These are phyloP conservation scores for Phialophora chinensis DNA, from an alignment of 2,329 filamentous ascomycete species.

Conservation along the genomic window DNA sequence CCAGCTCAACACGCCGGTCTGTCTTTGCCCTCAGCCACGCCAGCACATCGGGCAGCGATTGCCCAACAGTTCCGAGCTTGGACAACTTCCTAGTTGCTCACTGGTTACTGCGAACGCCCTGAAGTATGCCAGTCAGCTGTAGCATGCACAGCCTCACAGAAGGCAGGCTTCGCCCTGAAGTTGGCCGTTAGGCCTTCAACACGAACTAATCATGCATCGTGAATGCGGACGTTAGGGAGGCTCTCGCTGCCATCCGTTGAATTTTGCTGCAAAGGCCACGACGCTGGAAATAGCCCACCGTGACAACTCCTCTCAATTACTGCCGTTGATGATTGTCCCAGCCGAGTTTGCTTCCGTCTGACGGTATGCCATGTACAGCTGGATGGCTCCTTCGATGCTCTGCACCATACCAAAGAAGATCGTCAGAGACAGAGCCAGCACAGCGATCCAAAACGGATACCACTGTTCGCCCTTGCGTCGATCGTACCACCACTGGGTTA, in stretches of 20 bases:
- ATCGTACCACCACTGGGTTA: conserved; percentile 48
- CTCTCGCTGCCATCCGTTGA: neutral
- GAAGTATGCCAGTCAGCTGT: neutral
- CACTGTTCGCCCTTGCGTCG: conserved; percentile 44
- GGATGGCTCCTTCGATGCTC: conserved; percentile 50
- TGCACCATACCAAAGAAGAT: conserved; percentile 44
- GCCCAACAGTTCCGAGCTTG: neutral
- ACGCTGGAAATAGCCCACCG: no score
- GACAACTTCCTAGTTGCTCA: neutral
- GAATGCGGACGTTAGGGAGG: neutral
- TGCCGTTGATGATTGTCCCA: neutral
- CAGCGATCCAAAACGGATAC: conserved; percentile 53
- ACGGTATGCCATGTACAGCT: conserved; percentile 47
- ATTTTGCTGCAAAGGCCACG: neutral
- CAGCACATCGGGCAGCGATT: neutral
- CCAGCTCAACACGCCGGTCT: neutral
- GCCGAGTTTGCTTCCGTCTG: conserved; percentile 11
- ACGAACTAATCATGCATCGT: neutral
- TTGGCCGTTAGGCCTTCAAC: neutral
- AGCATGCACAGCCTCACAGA: neutral
- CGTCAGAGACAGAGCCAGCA: conserved; percentile 45
- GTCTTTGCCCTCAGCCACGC: neutral
- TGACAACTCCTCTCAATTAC: no score
- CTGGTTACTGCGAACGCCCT: neutral
- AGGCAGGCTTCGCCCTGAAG: neutral